phyloP scores from a whole-genome alignment of 495 filamentous ascomycete species.

The Choiromyces venosus region DNA sequence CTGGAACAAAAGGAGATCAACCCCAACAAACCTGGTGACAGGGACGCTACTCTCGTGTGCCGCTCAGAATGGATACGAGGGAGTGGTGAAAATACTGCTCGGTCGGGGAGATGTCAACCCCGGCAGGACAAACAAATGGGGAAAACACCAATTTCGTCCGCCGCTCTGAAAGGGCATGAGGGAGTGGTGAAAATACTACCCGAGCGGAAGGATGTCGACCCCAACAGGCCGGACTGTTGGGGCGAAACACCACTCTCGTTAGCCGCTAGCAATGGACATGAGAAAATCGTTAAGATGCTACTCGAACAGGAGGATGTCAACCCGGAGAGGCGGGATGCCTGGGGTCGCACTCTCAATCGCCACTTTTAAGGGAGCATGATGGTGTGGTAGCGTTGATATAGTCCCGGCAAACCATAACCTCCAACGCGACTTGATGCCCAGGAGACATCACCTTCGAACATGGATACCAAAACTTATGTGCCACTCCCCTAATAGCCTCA shows the following conservation, averaged over 20 bases:
- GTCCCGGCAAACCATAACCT: not conserved
- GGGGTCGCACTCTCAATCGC: no score
- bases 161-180: no score
- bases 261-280: not conserved
- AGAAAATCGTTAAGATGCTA: no score
- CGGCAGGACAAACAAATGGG: not conserved
- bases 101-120: not conserved
- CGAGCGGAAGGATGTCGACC: no score
- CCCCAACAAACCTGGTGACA: not conserved
- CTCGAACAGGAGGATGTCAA: no score
- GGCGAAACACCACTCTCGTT: no score
- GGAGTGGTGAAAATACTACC: no score
- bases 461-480: not conserved
- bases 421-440: not conserved
- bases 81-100: no score
- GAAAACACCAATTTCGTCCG: no score
- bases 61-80: not conserved
- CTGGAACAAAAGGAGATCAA: not conserved
- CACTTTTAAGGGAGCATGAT: no score
- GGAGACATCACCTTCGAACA: not conserved
- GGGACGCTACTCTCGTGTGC: not conserved
- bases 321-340: no score
- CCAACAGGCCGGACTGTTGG: no score
- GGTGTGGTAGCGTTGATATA: not conserved
- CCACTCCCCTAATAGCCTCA: not conserved